A percentile compares a stretch with the other conserved stretches of the same genome.
phyloP scores from a whole-genome alignment of 768 basidiomycete genomes.

The Rhodotorula paludigena region DNA sequence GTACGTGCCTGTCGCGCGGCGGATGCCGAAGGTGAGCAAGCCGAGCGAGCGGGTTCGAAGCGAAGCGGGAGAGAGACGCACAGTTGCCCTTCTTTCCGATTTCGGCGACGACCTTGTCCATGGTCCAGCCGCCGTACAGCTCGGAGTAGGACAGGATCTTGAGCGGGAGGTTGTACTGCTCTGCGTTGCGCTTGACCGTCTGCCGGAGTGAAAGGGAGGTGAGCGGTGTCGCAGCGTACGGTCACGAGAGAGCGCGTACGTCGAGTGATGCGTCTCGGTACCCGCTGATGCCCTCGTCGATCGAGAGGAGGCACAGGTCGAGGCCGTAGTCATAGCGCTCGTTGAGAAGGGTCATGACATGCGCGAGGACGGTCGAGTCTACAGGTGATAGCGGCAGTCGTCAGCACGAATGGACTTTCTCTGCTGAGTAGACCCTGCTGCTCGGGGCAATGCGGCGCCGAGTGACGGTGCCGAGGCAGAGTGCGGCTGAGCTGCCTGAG shows the following conservation, averaged over 20 bases:
- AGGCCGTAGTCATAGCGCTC: slow-evolving; percentile 89
- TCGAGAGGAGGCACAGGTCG: slow-evolving; percentile 84
- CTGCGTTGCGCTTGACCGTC: slow-evolving; percentile 96
- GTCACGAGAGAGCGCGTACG: slow-evolving; percentile 50
- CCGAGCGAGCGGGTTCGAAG: neutral
- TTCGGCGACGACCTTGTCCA: slow-evolving; percentile 92
- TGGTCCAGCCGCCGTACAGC: slow-evolving; percentile 91
- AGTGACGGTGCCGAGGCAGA: too few relatives aligned
- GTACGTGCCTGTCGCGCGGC: slow-evolving; percentile 62
- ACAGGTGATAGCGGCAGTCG: neutral
- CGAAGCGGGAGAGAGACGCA: slow-evolving; percentile 36
- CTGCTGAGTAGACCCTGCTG: too few relatives aligned
- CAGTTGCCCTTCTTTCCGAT: slow-evolving; percentile 97
- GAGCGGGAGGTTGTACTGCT: slow-evolving; percentile 88
- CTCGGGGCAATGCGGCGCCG: too few relatives aligned
- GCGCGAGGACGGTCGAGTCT: slow-evolving; percentile 97
- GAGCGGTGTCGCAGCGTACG: neutral
- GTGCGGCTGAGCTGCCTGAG: too few relatives aligned
- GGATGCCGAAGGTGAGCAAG: neutral
- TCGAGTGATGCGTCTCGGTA: slow-evolving; percentile 92
- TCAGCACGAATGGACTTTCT: neutral
- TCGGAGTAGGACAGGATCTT: slow-evolving; percentile 95
- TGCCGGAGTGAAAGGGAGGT: slow-evolving; percentile 45
- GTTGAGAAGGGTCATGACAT: slow-evolving; percentile 93
- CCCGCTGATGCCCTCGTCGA: slow-evolving; percentile 97